Evolutionary conservation across 352 stramenopile species (phyloP).

Genomic region (Phytophthora uliginosa): DNA sequence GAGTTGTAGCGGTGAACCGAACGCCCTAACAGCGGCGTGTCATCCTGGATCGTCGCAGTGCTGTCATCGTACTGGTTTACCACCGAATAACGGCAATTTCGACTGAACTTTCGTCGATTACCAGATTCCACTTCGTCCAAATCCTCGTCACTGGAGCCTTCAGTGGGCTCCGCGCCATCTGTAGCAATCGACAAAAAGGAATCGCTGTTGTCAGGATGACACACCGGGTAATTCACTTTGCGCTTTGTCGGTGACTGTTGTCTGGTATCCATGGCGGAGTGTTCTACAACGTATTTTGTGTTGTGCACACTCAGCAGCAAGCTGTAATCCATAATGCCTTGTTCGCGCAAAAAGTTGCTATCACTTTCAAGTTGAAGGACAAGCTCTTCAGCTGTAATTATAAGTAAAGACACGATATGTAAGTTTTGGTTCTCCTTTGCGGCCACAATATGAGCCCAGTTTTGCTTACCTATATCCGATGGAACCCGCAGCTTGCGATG

Average conservation of each 20-base stretch:
- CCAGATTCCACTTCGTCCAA: conserved; percentile 64
- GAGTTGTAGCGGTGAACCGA: conserved; percentile 57
- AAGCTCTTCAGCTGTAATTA: conserved; percentile 54
- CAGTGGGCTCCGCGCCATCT: conserved; percentile 42
- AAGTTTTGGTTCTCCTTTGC: conserved; percentile 8
- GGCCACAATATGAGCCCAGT: not conserved
- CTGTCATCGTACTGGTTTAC: conserved; percentile 60
- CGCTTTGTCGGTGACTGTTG: conserved; percentile 72
- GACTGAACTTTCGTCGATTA: conserved; percentile 65
- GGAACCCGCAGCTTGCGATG: conserved; percentile 84
- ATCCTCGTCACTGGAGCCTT: conserved; percentile 61
- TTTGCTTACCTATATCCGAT: conserved; percentile 51
- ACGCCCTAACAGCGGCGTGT: conserved; percentile 57
- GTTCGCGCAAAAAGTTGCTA: conserved; percentile 74
- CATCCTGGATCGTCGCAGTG: conserved; percentile 34
- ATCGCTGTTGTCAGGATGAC: conserved; percentile 65
- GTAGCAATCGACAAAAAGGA: conserved; percentile 51
- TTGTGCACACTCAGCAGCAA: conserved; percentile 88
- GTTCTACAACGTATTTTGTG: conserved; percentile 87
- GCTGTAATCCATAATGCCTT: conserved; percentile 94
- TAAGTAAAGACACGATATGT: conserved; percentile 3
- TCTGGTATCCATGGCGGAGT: conserved; percentile 49
- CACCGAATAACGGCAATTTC: conserved; percentile 81
- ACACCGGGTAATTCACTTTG: conserved; percentile 79
- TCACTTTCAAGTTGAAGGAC: conserved; percentile 77